Conservation (phyloP, 495 filamentous ascomycete species). For the Aspergillus nidulans region DNA sequence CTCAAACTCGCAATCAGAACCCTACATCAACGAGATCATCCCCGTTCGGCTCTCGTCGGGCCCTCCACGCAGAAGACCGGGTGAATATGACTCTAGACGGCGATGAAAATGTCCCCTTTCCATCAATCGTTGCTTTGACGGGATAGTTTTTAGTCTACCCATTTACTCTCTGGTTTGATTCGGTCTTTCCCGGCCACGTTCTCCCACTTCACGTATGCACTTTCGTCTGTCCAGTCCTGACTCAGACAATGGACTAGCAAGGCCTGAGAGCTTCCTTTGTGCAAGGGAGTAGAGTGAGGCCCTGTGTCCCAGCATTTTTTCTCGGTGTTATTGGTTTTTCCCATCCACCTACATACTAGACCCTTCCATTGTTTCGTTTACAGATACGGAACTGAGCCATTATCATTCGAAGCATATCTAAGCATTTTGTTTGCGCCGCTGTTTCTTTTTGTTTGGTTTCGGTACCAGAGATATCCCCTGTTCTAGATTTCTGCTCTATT, state of each 20-base stretch:
- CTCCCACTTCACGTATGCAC: background rate
- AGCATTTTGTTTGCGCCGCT: slow-evolving; percentile 8
- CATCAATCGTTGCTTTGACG: background rate
- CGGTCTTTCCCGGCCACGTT: background rate
- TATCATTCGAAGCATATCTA: background rate
- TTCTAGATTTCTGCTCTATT: background rate
- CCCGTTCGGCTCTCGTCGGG: slow-evolving; percentile 29
- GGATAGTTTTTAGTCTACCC: background rate
- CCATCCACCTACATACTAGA: background rate
- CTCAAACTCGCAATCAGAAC: slow-evolving; percentile 28
- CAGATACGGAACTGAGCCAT: background rate
- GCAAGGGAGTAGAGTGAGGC: background rate
- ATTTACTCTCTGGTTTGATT: background rate
- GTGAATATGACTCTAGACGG: slow-evolving; percentile 28
- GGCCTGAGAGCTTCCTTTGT: background rate
- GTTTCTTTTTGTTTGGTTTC: background rate
- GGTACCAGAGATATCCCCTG: slow-evolving; percentile 4
- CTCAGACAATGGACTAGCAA: background rate
- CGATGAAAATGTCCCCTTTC: slow-evolving; percentile 12
- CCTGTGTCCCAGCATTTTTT: background rate
- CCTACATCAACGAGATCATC: slow-evolving; percentile 50
- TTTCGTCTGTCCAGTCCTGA: background rate
- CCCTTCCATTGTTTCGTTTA: background rate
- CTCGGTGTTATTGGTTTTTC: background rate
- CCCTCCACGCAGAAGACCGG: slow-evolving; percentile 25